Evolutionary conservation across 2,329 filamentous ascomycete genomes (phyloP).

Genomic region (Alternaria burnsii): DNA sequence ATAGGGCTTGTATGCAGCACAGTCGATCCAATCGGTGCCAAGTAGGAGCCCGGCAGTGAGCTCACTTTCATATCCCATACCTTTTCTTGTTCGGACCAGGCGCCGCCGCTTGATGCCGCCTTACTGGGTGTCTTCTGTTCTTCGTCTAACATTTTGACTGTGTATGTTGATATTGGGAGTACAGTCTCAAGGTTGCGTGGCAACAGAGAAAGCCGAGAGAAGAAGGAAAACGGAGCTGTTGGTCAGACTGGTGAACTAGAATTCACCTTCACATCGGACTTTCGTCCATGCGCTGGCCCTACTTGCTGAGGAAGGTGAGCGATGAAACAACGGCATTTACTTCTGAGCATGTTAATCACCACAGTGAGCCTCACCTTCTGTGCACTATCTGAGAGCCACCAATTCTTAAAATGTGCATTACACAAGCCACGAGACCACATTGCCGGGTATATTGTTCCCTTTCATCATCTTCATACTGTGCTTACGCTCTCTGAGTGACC

Average conservation of each 20-base stretch:
- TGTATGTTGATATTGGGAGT: neutral
- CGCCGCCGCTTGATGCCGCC: slow-evolving; percentile 21
- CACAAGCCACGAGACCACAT: too few species aligned
- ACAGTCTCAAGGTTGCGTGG: neutral
- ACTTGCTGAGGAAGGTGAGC: neutral
- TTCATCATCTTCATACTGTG: too few species aligned
- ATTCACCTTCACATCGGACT: slow-evolving; percentile 2
- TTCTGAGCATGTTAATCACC: too few species aligned
- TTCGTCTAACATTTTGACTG: slow-evolving; percentile 11
- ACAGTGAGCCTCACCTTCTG: neutral
- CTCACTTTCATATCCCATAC: slow-evolving; percentile 4
- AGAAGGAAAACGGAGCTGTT: neutral
- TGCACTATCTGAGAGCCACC: neutral
- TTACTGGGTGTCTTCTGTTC: slow-evolving; percentile 18
- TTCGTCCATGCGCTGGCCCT: neutral
- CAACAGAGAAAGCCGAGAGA: neutral
- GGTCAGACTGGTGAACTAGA: neutral
- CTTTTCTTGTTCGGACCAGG: slow-evolving; percentile 36
- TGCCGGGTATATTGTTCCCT: too few species aligned
- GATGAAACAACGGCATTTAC: neutral
- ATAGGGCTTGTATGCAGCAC: too few species aligned
- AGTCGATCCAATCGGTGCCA: too few species aligned
- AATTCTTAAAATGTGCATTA: too few species aligned
- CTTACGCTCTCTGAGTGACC: neutral
- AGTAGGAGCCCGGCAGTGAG: too few species aligned